Percentiles rank a stretch among this genome's conserved stretches.
Evolutionary conservation across 306 rosid species (phyloP).

Genomic region (Lathyrus aphaca): DNA sequence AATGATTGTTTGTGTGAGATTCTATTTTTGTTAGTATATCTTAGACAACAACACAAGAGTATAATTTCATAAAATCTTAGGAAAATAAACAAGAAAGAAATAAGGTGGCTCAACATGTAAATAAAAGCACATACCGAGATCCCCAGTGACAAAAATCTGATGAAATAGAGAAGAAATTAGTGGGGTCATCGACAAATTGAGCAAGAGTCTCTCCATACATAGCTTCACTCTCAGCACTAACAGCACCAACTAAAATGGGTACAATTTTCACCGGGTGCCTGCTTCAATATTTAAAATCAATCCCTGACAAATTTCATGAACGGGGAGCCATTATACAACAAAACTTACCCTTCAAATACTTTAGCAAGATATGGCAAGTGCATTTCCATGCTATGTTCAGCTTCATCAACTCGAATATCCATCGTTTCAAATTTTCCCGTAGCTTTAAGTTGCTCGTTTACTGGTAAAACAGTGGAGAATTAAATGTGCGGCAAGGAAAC

Average conservation of each 20-base stretch:
- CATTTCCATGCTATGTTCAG: conserved; percentile 99
- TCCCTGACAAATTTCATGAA: conserved; percentile 25
- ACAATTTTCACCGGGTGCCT: conserved; percentile 84
- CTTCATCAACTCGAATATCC: conserved; percentile 86
- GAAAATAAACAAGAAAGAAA: neutral
- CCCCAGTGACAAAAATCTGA: conserved; percentile 99
- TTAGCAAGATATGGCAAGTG: conserved; percentile 97
- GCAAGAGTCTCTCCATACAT: conserved; percentile 79
- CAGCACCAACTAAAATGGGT: conserved; percentile 91
- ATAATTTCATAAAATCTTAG: neutral
- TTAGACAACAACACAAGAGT: neutral
- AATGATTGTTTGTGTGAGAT: neutral
- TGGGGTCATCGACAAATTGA: conserved; percentile 82
- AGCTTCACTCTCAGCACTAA: conserved; percentile 76
- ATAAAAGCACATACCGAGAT: conserved; percentile 61
- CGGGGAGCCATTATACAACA: conserved; percentile 6
- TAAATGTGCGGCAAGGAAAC: conserved; percentile 5
- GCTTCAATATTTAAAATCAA: conserved; percentile 43
- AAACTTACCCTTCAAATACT: conserved; percentile 86
- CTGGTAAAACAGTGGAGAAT: conserved; percentile 49
- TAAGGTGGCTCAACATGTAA: conserved; percentile 6
- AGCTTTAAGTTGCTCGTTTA: conserved; percentile 83
- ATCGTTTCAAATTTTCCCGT: conserved; percentile 79
- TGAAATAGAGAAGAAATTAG: conserved; percentile 77
- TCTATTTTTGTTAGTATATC: conserved; percentile 14